These are phyloP conservation scores for Cytospora paraplurivora DNA, from an alignment of 2,329 filamentous ascomycete species.

Conservation along the genomic window DNA sequence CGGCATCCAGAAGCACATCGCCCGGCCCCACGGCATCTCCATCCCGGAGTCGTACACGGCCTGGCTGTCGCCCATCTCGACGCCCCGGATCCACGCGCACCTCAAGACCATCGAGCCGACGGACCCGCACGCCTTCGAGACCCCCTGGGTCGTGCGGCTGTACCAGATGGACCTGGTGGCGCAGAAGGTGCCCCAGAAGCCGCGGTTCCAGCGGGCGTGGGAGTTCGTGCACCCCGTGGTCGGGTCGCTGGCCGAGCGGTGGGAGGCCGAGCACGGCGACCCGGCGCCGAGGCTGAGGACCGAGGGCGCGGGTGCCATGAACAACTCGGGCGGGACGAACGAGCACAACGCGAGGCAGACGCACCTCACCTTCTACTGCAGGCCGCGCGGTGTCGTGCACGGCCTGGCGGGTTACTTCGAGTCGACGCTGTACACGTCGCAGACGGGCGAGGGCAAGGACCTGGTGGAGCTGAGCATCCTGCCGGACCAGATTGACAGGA, in stretches of 20 bases:
- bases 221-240: constrained; percentile 78
- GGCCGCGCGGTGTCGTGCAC: constrained; percentile 80
- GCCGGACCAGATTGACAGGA: constrained; percentile 85
- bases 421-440: constrained; percentile 79
- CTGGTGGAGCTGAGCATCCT: constrained; percentile 89
- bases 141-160: constrained; percentile 92
- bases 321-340: constrained; percentile 78
- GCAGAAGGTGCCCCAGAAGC: constrained; percentile 58
- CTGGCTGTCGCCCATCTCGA: constrained; percentile 87
- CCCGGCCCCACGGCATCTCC: constrained; percentile 78
- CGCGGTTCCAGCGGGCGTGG: constrained; percentile 76
- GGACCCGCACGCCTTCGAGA: constrained; percentile 78
- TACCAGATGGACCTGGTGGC: constrained; percentile 87
- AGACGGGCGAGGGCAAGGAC: constrained; percentile 42
- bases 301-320: constrained; percentile 72
- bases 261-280: constrained; percentile 51
- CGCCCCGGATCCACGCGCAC: constrained; percentile 83
- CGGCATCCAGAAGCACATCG: constrained; percentile 89
- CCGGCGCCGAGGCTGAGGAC: constrained; percentile 62
- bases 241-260: constrained; percentile 37
- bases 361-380: constrained; percentile 75
- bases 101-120: constrained; percentile 63
- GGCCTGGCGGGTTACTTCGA: constrained; percentile 95
- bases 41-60: constrained; percentile 94
- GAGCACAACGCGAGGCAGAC: constrained; percentile 87